Percentiles rank a stretch among this genome's conserved stretches.
Evolutionary conservation across 2,329 filamentous ascomycete species (phyloP).

Genomic region (Cercospora janseana): DNA sequence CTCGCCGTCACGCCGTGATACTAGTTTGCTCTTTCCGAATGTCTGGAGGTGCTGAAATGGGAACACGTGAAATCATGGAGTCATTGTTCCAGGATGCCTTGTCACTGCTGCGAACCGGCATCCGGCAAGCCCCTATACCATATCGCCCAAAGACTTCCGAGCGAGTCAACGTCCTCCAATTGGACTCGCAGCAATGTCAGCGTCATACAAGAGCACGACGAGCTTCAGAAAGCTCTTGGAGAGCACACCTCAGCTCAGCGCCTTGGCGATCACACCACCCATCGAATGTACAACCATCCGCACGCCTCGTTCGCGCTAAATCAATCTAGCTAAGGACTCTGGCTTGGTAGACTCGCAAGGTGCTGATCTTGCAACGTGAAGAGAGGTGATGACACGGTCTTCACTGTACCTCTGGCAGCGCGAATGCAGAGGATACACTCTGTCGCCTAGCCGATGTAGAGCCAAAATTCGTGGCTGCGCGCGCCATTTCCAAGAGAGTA

Average conservation of each 20-base stretch:
- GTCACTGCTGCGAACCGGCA: not conserved
- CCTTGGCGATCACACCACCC: not conserved
- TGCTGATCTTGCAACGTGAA: no score
- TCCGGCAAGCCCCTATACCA: not conserved
- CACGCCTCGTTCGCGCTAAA: no score
- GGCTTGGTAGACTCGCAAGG: not conserved
- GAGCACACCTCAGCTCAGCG: constrained; percentile 1
- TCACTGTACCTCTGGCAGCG: not conserved
- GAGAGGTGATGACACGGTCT: not conserved
- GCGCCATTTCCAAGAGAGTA: not conserved
- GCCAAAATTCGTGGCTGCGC: constrained; percentile 8
- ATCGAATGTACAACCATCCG: no score
- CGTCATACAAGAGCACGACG: constrained; percentile 1
- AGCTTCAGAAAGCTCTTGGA: not conserved
- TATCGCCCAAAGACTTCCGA: not conserved
- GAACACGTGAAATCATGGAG: not conserved
- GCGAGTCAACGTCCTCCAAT: not conserved
- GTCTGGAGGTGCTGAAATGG: not conserved
- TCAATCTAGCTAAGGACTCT: no score
- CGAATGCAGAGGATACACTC: not conserved
- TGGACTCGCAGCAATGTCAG: constrained; percentile 6
- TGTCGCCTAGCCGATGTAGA: not conserved
- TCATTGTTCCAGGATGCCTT: not conserved
- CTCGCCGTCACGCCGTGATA: not conserved
- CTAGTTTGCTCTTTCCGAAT: no score